Evolutionary conservation across 2,329 filamentous ascomycete genomes (phyloP).

Genomic region (Colletotrichum sp.): DNA sequence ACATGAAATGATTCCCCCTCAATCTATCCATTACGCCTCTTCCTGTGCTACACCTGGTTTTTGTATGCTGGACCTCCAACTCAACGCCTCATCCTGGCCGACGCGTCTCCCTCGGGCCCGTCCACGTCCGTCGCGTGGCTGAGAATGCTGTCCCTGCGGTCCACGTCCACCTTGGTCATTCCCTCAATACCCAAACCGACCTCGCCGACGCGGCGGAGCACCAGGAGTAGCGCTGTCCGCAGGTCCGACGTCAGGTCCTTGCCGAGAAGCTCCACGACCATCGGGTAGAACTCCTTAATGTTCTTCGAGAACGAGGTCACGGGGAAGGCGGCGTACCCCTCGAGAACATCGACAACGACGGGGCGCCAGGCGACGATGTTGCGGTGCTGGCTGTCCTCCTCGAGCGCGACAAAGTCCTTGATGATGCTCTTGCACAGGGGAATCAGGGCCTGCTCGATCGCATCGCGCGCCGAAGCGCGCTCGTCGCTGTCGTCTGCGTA

Average conservation of each 20-base stretch:
- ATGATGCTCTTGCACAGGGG: conserved; percentile 97
- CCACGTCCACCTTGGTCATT: conserved; percentile 40
- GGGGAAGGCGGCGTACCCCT: conserved; percentile 88
- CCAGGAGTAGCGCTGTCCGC: conserved; percentile 75
- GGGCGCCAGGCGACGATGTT: conserved; percentile 98
- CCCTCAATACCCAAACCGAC: conserved; percentile 65
- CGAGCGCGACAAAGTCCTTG: conserved; percentile 80
- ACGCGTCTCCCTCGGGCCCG: conserved; percentile 31
- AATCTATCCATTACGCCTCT: conserved; percentile 20
- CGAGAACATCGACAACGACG: conserved; percentile 94
- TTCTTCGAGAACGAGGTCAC: conserved; percentile 80
- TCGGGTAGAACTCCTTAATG: conserved; percentile 82
- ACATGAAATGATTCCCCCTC: conserved; percentile 9
- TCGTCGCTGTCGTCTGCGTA: conserved; percentile 89
- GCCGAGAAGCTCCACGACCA: conserved; percentile 81
- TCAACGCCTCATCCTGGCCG: conserved; percentile 29
- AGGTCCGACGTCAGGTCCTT: conserved; percentile 85
- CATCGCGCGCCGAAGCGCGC: conserved; percentile 76
- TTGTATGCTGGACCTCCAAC: background rate
- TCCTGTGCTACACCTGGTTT: background rate
- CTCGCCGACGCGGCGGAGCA: conserved; percentile 86
- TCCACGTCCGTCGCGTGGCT: conserved; percentile 36
- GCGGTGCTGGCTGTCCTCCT: conserved; percentile 95
- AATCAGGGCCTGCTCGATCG: conserved; percentile 90
- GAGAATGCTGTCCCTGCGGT: conserved; percentile 45